phyloP scores from a whole-genome alignment of 148 eudicot species.

The Dysphania ambrosioides region DNA sequence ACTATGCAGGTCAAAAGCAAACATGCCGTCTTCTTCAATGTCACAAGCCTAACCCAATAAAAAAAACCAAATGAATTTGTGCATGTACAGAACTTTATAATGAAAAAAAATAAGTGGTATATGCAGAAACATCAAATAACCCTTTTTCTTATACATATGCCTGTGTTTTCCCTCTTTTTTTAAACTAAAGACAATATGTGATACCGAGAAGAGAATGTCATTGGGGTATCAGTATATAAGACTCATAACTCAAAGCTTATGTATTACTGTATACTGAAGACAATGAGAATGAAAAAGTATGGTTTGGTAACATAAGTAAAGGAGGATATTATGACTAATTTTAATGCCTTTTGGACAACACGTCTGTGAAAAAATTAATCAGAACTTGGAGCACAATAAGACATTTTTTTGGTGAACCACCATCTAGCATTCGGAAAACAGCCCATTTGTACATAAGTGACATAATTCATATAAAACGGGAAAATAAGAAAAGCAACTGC shows the following conservation, averaged over 20 bases:
- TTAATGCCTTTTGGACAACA: background rate
- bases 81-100: background rate
- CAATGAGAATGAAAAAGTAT: background rate
- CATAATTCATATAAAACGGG: background rate
- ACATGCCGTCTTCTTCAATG: conserved; percentile 74
- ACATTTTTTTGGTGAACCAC: background rate
- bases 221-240: no score
- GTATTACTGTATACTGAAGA: background rate
- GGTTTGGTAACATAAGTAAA: background rate
- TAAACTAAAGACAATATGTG: background rate
- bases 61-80: conserved; percentile 10
- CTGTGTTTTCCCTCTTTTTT: background rate
- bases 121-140: background rate
- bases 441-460: background rate
- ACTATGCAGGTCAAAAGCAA: conserved; percentile 90
- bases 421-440: background rate
- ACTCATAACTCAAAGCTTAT: background rate
- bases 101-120: background rate
- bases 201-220: background rate
- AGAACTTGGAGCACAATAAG: no score
- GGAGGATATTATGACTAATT: background rate
- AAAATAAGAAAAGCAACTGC: background rate
- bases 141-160: background rate
- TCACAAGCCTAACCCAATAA: conserved; percentile 65
- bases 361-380: background rate